phyloP scores from a whole-genome alignment of 306 rosid species.

The Castanopsis chinensis region DNA sequence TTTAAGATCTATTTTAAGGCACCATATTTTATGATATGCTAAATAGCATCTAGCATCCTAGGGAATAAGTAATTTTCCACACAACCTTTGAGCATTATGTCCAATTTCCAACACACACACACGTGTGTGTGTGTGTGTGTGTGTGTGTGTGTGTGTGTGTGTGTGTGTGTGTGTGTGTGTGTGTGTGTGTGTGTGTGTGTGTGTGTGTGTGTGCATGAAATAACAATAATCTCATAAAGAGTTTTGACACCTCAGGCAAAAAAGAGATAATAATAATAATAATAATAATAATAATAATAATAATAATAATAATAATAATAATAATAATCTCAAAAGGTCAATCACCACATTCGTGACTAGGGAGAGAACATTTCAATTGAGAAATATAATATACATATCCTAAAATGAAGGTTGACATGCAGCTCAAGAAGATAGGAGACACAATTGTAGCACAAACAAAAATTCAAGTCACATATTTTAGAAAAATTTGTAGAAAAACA shows the following conservation, averaged over 20 bases:
- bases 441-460: neutral
- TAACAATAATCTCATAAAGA: neutral
- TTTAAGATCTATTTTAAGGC: neutral
- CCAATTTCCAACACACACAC: too few species aligned
- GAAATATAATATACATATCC: neutral
- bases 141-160: neutral
- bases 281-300: too few species aligned
- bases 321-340: neutral
- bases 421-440: neutral
- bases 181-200: too few species aligned
- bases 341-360: neutral
- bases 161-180: neutral
- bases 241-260: neutral
- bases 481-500: slow-evolving; percentile 1
- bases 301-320: too few species aligned
- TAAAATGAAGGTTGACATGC: neutral
- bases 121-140: too few species aligned
- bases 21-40: neutral
- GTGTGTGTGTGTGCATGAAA: neutral
- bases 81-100: neutral
- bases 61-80: neutral
- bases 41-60: neutral
- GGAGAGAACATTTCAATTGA: neutral
- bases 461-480: neutral
- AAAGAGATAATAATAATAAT: neutral